Evolutionary conservation across 306 rosid species (phyloP), one percentile per base, ranked within the genome.

Genomic region (Oxytropis ochrocephala): DNA sequence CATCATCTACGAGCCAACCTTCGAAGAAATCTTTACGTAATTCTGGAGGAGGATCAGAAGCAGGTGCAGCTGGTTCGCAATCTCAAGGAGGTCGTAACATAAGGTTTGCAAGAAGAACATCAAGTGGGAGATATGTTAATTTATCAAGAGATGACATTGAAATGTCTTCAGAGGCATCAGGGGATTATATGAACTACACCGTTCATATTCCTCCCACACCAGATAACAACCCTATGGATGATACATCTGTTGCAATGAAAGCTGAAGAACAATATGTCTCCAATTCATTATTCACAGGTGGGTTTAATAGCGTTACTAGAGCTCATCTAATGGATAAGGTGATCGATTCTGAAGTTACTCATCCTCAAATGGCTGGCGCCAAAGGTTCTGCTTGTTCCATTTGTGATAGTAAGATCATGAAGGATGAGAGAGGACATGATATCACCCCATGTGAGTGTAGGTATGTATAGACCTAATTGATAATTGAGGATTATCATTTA

Each of bases 351-450:
- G 93, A 88, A 70, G 98, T 92, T 0, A 81, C 59, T 39, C 96
- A 92, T 75, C 96, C 98, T 41, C 98, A 92, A 49, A 92, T 92
- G 96, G 98, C 98, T 0, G 98, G 98, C 6, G 79, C 98, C 57
- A 92, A 85, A 73, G 98, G 96, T 12, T 92, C 98, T 29, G 72
- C 93, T 0, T 92, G 96, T 67, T 64, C 85, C 1, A 82, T 92
- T 60, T 92, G 98, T 69, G 91, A 90, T 79, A 93, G 93, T 32
- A 92, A 88, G 66, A 87, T 88, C 63, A 88, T 92, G 98, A 92
- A 81, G 83, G 96, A 92, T 69, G 98, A 89, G 60, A 88, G 98
- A 29, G 98, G 98, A 17, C 44, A 56, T 4, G 98, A 92, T 43
- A 47, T 92, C 0, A 82, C 83, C 29, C 98, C 98, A 64, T 92